Evolutionary conservation across 169 alveolate species (phyloP), one percentile per base, ranked within the genome.

Genomic region (Plasmodium coatneyi): DNA sequence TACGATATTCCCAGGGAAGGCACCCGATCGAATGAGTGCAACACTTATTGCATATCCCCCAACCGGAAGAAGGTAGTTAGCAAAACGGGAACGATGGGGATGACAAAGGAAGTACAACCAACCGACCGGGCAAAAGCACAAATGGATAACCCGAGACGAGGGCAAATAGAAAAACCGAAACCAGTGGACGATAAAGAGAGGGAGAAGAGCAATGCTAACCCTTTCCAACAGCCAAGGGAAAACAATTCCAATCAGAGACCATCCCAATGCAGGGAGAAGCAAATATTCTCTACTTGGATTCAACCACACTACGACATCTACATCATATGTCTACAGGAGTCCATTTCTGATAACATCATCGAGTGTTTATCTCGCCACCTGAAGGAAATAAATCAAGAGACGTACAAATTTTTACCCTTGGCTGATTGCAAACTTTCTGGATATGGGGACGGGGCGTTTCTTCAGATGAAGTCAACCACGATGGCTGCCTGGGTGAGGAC

Each of bases 381-480:
- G 82, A 93, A 93, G 80, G 94, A 86, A 36, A 93, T 92, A 72
- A 80, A 95, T 49, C 92, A 82, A 32, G 97, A 95, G 56, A 81
- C 94, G 0, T 96, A 86, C 82, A 84, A 76, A 34, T 76, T 96
- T 60, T 92, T 97, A 36, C 95, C 95, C 16, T 87, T 96, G 76
- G 97, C 96, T 4, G 96, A 96, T 56, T 95, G 95, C 60, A 96
- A 96, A 79, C 86, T 97, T 5, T 96, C 98, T 2, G 98, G 98
- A 0, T 83, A 87, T 30, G 98, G 98, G 16, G 97, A 97, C 19
- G 98, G 98, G 19, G 98, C 98, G 16, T 93, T 96, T 83, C 92
- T 96, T n/a, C 95, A 92, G 54, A 95, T 84, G 95, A 97, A 97
- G 86, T 95, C 97, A 6, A 97, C 98, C 6, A 91, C 97, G 81